Percentiles rank a stretch among this genome's conserved stretches.
These are phyloP conservation scores for Candida khao-thaluensis DNA, from an alignment of 805 yeast species.

Conservation along the genomic window DNA sequence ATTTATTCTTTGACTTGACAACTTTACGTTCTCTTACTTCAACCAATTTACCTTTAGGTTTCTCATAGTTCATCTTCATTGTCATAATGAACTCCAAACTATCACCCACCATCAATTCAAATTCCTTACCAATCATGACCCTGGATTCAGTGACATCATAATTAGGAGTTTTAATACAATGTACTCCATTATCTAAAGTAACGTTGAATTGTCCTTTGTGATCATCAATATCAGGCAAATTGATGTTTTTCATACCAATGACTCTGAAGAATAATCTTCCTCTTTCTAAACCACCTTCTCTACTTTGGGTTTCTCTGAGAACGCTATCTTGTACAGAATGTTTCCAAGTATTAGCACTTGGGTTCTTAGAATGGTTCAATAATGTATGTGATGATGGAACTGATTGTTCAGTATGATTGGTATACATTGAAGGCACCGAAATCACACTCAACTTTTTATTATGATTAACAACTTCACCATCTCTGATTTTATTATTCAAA, in stretches of 20 bases:
- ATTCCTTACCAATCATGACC: constrained; percentile 63
- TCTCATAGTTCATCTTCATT: constrained; percentile 61
- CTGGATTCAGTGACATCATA: constrained; percentile 33
- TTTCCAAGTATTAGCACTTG: constrained; percentile 13
- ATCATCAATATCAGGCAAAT: constrained; percentile 45
- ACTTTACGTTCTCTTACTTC: constrained; percentile 62
- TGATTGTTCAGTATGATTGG: constrained; percentile 16
- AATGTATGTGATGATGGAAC: constrained; percentile 17
- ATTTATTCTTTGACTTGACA: constrained; percentile 41
- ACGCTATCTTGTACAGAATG: constrained; percentile 17
- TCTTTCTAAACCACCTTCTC: constrained; percentile 29
- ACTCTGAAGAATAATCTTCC: constrained; percentile 58
- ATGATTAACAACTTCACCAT: constrained; percentile 11
- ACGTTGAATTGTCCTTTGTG: constrained; percentile 51
- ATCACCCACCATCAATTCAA: constrained; percentile 67
- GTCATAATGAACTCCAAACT: constrained; percentile 68
- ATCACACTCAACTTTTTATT: constrained; percentile 27
- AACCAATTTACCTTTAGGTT: constrained; percentile 48
- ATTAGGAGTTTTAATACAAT: constrained; percentile 67
- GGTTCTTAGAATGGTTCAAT: constrained; percentile 11
- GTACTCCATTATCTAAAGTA: constrained; percentile 77
- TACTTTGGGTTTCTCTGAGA: constrained; percentile 11
- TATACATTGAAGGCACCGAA: constrained; percentile 30
- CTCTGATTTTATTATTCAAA: constrained; percentile 24
- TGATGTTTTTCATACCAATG: constrained; percentile 44